phyloP scores from a whole-genome alignment of 2,329 filamentous ascomycete genomes.

The Sclerotinia borealis region DNA sequence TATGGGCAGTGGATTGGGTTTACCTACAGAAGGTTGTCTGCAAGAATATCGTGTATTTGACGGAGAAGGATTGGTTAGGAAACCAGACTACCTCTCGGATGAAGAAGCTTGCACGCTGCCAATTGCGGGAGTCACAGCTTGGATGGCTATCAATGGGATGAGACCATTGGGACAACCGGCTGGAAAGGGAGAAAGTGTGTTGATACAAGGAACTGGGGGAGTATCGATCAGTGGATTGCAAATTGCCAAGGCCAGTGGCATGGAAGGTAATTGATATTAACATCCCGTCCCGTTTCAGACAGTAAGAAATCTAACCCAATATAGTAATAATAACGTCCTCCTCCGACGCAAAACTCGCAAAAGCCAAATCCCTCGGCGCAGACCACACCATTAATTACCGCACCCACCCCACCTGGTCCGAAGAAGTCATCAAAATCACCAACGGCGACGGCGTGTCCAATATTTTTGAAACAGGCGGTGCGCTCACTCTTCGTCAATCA shows the following conservation, averaged over 20 bases:
- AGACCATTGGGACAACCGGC: slow-evolving; percentile 43
- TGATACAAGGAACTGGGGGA: slow-evolving; percentile 51
- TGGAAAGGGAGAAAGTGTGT: slow-evolving; percentile 40
- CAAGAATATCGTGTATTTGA: slow-evolving; percentile 54
- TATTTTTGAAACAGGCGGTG: slow-evolving; percentile 50
- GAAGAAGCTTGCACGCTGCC: slow-evolving; percentile 56
- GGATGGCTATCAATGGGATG: slow-evolving; percentile 59
- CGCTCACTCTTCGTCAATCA: slow-evolving; percentile 45
- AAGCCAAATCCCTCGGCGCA: slow-evolving; percentile 43
- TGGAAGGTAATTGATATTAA: slow-evolving; percentile 37
- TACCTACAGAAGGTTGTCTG: slow-evolving; percentile 59
- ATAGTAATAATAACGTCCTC: slow-evolving; percentile 50
- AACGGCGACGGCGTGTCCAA: slow-evolving; percentile 43
- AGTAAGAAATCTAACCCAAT: background rate
- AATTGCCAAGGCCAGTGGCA: slow-evolving; percentile 47
- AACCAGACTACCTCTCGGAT: slow-evolving; percentile 50
- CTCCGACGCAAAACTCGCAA: slow-evolving; percentile 45
- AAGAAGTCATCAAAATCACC: slow-evolving; percentile 42
- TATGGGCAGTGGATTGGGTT: slow-evolving; percentile 50
- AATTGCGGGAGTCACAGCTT: slow-evolving; percentile 57
- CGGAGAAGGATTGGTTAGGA: slow-evolving; percentile 47
- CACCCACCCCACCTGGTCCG: slow-evolving; percentile 46
- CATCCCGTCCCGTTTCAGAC: background rate
- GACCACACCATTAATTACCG: slow-evolving; percentile 49
- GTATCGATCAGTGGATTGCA: slow-evolving; percentile 47